Base-by-base conservation (phyloP, 2,329 filamentous ascomycete genomes). In the Pseudogymnoascus sp. region DNA sequence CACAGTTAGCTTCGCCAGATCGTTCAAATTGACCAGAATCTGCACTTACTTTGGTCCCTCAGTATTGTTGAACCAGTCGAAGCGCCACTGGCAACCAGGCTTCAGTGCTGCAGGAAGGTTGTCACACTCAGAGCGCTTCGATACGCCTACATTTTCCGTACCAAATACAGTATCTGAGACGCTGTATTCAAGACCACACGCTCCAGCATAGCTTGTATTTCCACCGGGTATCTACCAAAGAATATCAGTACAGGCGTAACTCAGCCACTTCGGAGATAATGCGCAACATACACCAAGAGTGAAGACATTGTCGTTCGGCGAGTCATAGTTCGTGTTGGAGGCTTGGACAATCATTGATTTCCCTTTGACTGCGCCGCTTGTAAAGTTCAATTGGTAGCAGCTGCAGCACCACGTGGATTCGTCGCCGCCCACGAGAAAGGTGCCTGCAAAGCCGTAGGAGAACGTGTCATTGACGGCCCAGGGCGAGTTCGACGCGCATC, bases 331-430 rank as follows among this genome's bases (percentile, higher is more conserved):
- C 13, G 82, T 85, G 68, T 85, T 86, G 13, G 80, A 82, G 8
- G 82, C 81, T 73, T 86, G 83, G 33, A 86, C 78, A 40, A 85
- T 76, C 78, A 85, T 79, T 69, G 77, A 83, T 75, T 86, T 85
- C 59, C 82, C 82, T 45, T 71, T 67, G 15, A 83, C 75, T 1
- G 78, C 71, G 5, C 79, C 79, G 69, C 77, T 79, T 9, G 81
- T 85, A 69, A 86, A 85, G 10, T 82, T 83, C 61, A 86, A 73
- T 72, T 84, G 79, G 71, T 84, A 86, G 74, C 83, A 86, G 71
- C 79, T 73, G 67, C 80, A 82, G 71, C 80, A 82, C 75, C 78
- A 80, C 21, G 68, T 68, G 37, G 70, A 71, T 69, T 81, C 79
- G 59, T 71, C 76, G 63, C 73, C 71, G 60, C 76, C 77, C 5